Evolutionary conservation across 2,329 filamentous ascomycete species (phyloP).

Genomic region (Penicillium sp.): DNA sequence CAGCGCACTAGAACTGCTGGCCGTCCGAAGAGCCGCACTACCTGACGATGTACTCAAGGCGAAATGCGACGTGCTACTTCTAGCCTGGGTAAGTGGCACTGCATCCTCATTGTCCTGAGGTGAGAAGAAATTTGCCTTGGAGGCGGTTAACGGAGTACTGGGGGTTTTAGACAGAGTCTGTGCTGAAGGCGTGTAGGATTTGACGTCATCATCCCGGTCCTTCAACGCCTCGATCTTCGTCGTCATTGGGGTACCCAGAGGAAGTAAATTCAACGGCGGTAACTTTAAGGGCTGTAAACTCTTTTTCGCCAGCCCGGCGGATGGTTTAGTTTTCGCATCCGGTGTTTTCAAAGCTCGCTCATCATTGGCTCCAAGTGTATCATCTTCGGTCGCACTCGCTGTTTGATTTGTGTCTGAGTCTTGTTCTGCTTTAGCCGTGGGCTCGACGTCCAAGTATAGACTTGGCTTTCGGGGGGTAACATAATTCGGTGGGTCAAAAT

Average conservation of each 20-base stretch:
- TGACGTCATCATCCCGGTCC: slow-evolving; percentile 49
- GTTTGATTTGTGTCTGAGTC: too few species aligned
- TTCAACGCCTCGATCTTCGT: slow-evolving; percentile 71
- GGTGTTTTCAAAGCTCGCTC: too few species aligned
- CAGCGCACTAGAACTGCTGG: too few species aligned
- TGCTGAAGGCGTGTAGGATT: slow-evolving; percentile 56
- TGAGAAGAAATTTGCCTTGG: slow-evolving; percentile 84
- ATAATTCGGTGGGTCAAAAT: slow-evolving; percentile 53
- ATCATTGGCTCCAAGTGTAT: too few species aligned
- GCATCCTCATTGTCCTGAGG: slow-evolving; percentile 63
- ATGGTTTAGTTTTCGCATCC: too few species aligned
- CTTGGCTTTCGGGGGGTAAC: slow-evolving; percentile 64
- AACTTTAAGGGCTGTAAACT: slow-evolving; percentile 74
- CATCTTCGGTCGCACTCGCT: too few species aligned
- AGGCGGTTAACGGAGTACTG: slow-evolving; percentile 93
- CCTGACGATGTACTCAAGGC: too few species aligned
- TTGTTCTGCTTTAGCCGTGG: too few species aligned
- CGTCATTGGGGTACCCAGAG: slow-evolving; percentile 72
- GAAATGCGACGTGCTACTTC: slow-evolving; percentile 75
- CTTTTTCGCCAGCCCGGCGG: slow-evolving; percentile 46
- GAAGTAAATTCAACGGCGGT: slow-evolving; percentile 81
- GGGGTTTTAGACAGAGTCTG: slow-evolving; percentile 70
- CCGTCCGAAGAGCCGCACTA: slow-evolving; percentile 43
- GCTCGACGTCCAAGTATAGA: too few species aligned
- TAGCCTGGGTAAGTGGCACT: slow-evolving; percentile 46